Percentiles rank a stretch among this genome's conserved stretches.
Evolutionary conservation across 2,329 filamentous ascomycete species (phyloP).

Genomic region (Hortaea sp.): DNA sequence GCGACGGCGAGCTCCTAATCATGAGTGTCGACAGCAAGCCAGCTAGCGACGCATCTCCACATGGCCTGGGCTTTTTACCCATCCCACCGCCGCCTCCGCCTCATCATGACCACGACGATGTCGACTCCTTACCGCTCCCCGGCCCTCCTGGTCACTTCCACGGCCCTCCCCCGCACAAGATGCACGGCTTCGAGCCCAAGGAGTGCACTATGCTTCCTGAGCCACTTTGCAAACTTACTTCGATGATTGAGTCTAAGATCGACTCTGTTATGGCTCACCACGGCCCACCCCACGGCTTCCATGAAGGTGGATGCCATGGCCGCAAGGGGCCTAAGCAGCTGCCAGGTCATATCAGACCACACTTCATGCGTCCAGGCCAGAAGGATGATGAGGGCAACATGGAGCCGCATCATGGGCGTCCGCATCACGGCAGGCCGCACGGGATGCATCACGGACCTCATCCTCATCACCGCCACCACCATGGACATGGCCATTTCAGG

Average conservation of each 20-base stretch:
- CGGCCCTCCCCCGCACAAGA: slow-evolving; percentile 1
- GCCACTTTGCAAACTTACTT: slow-evolving; percentile 47
- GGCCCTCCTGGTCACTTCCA: not conserved
- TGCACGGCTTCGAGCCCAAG: slow-evolving; percentile 17
- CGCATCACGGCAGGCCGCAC: slow-evolving; percentile 16
- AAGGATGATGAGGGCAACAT: slow-evolving; percentile 6
- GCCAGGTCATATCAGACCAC: slow-evolving; percentile 18
- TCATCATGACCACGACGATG: slow-evolving; percentile 1
- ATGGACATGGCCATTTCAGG: slow-evolving; percentile 24
- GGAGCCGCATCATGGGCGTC: slow-evolving; percentile 11
- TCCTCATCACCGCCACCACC: slow-evolving; percentile 13
- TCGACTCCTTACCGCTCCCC: not conserved
- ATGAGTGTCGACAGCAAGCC: slow-evolving; percentile 14
- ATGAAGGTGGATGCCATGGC: slow-evolving; percentile 20
- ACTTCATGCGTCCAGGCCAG: slow-evolving; percentile 19
- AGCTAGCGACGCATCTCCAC: not conserved
- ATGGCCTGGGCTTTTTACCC: slow-evolving; percentile 24
- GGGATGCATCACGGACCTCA: slow-evolving; percentile 17
- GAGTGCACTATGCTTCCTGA: slow-evolving; percentile 32
- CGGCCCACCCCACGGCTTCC: slow-evolving; percentile 6
- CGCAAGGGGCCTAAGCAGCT: slow-evolving; percentile 15
- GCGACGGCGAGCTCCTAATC: slow-evolving; percentile 46
- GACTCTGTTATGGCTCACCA: slow-evolving; percentile 33
- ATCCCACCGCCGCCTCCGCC: slow-evolving; percentile 18
- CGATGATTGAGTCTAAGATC: slow-evolving; percentile 39